Evolutionary conservation across 805 yeast genomes (phyloP).

Genomic region (Saturnispora bothae): DNA sequence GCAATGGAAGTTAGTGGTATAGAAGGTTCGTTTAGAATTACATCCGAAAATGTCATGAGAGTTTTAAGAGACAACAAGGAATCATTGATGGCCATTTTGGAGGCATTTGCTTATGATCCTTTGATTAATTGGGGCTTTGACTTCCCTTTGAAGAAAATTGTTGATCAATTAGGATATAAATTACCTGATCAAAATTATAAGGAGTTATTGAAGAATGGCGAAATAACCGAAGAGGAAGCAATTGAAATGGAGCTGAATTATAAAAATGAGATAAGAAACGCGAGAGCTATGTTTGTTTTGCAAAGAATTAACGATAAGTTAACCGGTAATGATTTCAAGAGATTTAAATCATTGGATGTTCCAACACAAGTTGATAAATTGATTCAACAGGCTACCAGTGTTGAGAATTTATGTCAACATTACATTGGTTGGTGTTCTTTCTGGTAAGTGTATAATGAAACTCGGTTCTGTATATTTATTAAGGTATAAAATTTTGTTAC

Average conservation of each 20-base stretch:
- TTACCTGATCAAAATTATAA: constrained; percentile 60
- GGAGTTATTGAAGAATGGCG: constrained; percentile 60
- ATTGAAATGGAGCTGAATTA: constrained; percentile 59
- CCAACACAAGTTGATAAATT: constrained; percentile 87
- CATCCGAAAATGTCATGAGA: constrained; percentile 95
- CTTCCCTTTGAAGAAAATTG: constrained; percentile 69
- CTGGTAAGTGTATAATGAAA: constrained; percentile 53
- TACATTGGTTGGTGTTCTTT: constrained; percentile 99
- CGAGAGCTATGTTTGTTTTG: constrained; percentile 83
- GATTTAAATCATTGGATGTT: constrained; percentile 60
- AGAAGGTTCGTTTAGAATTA: constrained; percentile 93
- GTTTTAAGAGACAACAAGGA: constrained; percentile 89
- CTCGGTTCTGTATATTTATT: background rate
- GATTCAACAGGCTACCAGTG: constrained; percentile 93
- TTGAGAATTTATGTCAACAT: constrained; percentile 92
- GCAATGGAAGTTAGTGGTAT: constrained; percentile 99
- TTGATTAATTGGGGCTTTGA: constrained; percentile 98
- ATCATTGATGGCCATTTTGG: constrained; percentile 93
- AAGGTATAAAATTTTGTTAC: background rate
- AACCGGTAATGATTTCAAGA: constrained; percentile 85
- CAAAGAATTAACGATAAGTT: constrained; percentile 85
- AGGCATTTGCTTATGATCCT: constrained; percentile 98
- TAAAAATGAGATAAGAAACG: constrained; percentile 65
- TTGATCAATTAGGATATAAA: constrained; percentile 44
- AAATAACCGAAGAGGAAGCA: constrained; percentile 70